Conservation (phyloP, 495 filamentous ascomycete species). For the Neurospora sp. region DNA sequence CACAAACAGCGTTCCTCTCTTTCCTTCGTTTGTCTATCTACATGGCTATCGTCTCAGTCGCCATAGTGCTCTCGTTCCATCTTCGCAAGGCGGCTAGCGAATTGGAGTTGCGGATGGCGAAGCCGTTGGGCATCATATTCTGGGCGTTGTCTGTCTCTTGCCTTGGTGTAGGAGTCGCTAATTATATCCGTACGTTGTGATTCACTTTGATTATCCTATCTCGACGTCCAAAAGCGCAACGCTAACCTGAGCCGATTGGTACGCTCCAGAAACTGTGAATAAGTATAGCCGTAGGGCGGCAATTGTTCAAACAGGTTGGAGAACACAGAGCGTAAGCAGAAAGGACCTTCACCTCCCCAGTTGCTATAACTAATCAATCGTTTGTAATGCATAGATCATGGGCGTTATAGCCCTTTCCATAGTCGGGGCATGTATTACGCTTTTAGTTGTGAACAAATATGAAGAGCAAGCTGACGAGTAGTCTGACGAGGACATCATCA, state of each 20-base stretch:
- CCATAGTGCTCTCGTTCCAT: slow-evolving; percentile 89
- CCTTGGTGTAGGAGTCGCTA: slow-evolving; percentile 64
- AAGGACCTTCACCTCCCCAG: not conserved
- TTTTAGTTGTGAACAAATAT: slow-evolving; percentile 34
- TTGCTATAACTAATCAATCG: slow-evolving; percentile 16
- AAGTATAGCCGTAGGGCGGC: slow-evolving; percentile 70
- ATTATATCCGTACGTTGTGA: slow-evolving; percentile 55
- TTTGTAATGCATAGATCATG: slow-evolving; percentile 39
- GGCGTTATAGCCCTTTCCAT: slow-evolving; percentile 69
- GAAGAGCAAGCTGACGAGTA: slow-evolving; percentile 12
- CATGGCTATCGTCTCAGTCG: slow-evolving; percentile 78
- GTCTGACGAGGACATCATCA: not conserved
- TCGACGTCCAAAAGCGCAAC: not conserved
- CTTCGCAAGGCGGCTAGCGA: slow-evolving; percentile 60
- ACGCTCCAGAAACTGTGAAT: slow-evolving; percentile 52
- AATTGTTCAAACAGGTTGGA: slow-evolving; percentile 88
- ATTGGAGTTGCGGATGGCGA: slow-evolving; percentile 63
- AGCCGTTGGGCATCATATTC: slow-evolving; percentile 81
- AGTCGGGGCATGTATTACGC: slow-evolving; percentile 59
- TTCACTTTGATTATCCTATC: not conserved
- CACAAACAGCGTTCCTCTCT: slow-evolving; percentile 62
- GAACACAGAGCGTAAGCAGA: slow-evolving; percentile 65
- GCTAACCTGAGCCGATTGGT: not conserved
- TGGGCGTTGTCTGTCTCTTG: slow-evolving; percentile 73
- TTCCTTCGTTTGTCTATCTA: slow-evolving; percentile 89